These are phyloP conservation scores for Stenocarpella maydis DNA, from an alignment of 2,329 filamentous ascomycete species.

Conservation along the genomic window DNA sequence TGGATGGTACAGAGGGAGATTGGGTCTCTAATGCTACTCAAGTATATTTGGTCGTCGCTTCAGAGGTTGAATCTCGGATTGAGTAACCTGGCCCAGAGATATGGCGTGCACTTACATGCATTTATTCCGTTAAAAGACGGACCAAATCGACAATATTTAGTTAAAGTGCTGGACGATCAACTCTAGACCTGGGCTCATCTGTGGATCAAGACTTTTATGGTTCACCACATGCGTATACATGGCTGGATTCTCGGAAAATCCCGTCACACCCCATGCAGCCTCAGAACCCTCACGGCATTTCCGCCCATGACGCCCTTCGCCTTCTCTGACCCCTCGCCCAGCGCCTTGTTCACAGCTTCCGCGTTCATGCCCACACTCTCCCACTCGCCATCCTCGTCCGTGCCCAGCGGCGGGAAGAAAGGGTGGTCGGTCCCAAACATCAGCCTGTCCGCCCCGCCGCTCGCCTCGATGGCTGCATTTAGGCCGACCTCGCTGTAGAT, in stretches of 20 bases:
- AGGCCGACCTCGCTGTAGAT: slow-evolving; percentile 80
- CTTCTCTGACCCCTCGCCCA: slow-evolving; percentile 40
- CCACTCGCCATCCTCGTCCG: slow-evolving; percentile 71
- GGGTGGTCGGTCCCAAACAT: slow-evolving; percentile 87
- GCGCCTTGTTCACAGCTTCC: slow-evolving; percentile 39
- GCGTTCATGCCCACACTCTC: slow-evolving; percentile 68
- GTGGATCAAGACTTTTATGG: background rate
- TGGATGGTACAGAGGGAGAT: slow-evolving; percentile 4
- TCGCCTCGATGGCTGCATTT: slow-evolving; percentile 73
- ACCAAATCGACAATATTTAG: background rate
- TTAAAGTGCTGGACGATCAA: background rate
- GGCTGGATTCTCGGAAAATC: background rate
- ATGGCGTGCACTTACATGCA: background rate
- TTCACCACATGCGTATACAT: background rate
- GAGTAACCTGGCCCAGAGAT: background rate
- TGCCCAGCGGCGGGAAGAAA: slow-evolving; percentile 80
- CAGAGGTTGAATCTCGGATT: background rate
- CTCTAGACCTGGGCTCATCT: background rate
- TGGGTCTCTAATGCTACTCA: slow-evolving; percentile 7
- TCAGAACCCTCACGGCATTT: slow-evolving; percentile 42
- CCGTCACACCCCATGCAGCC: slow-evolving; percentile 38
- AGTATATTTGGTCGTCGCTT: slow-evolving; percentile 1
- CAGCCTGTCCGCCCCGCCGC: slow-evolving; percentile 71
- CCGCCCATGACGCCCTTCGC: slow-evolving; percentile 41
- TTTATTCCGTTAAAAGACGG: too few relatives aligned